phyloP scores from a whole-genome alignment of 2,329 filamentous ascomycete species.

The Aspergillus flavus region DNA sequence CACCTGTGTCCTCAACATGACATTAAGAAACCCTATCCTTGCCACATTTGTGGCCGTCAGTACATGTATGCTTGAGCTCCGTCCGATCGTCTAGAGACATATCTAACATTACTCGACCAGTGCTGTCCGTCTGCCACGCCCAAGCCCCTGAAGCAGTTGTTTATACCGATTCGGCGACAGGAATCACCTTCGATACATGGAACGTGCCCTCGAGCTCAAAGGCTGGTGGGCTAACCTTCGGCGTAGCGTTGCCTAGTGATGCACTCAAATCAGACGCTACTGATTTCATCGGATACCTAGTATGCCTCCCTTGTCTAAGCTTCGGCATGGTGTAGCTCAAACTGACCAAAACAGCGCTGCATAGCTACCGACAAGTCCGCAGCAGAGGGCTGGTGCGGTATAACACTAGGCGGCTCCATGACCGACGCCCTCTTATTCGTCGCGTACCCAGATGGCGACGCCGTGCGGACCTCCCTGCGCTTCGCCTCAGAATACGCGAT shows the following conservation, averaged over 20 bases:
- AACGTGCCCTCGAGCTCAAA: neutral
- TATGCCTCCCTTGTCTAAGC: neutral
- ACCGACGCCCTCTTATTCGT: neutral
- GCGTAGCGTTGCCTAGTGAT: conserved; percentile 5
- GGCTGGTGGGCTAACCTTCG: conserved; percentile 7
- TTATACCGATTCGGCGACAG: neutral
- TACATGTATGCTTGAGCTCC: neutral
- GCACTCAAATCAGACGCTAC: conserved; percentile 8
- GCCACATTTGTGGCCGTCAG: neutral
- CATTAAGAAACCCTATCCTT: neutral
- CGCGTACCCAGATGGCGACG: conserved; percentile 2
- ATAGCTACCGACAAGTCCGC: neutral
- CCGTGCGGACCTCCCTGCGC: neutral
- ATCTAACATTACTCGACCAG: neutral
- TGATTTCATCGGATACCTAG: conserved; percentile 12
- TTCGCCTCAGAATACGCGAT: conserved; percentile 53
- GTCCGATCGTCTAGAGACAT: neutral
- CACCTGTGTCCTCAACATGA: neutral
- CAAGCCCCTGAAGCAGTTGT: neutral
- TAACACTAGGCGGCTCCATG: conserved; percentile 10
- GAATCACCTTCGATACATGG: conserved; percentile 7
- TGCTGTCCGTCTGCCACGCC: neutral
- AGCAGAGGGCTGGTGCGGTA: conserved; percentile 9
- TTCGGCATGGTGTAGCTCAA: neutral
- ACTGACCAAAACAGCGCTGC: neutral